Percentiles rank a stretch among this genome's conserved stretches.
These are phyloP conservation scores for Circinella umbellata DNA, from an alignment of 371 early-diverging fungal genomes.

Conservation along the genomic window DNA sequence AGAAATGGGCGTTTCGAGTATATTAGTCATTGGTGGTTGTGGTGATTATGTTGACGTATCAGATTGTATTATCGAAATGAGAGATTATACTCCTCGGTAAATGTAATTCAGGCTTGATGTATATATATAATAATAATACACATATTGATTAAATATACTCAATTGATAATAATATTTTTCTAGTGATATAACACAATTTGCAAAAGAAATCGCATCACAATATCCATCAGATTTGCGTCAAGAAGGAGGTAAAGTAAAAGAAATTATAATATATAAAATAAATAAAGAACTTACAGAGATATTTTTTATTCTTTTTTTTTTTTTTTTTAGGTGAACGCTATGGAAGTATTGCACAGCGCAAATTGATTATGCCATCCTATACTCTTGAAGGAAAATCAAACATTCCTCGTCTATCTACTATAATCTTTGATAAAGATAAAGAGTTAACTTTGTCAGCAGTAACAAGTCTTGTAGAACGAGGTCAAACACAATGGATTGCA, in stretches of 20 bases:
- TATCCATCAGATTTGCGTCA: constrained; percentile 30
- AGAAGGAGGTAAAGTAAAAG: constrained; percentile 16
- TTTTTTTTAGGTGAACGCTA: background rate
- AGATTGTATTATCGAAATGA: constrained; percentile 53
- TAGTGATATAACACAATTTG: constrained; percentile 42
- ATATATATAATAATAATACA: too few relatives aligned
- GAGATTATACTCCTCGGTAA: constrained; percentile 32
- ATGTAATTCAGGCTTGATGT: background rate
- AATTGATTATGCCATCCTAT: background rate
- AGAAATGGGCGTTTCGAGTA: constrained; percentile 37
- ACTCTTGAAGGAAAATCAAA: background rate
- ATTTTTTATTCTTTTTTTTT: background rate
- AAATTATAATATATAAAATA: background rate
- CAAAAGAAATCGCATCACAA: constrained; percentile 34
- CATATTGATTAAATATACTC: too few relatives aligned
- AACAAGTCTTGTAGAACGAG: background rate
- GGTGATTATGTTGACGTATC: constrained; percentile 63
- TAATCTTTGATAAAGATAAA: background rate
- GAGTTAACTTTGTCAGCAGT: background rate
- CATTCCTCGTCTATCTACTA: background rate
- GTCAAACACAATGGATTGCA: constrained; percentile 6
- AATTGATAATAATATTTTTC: background rate
- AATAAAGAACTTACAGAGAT: background rate
- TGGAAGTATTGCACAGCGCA: constrained; percentile 6
- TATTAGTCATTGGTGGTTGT: constrained; percentile 61